phyloP scores from a whole-genome alignment of 208 protist genomes.

The Leishmania guyanensis region DNA sequence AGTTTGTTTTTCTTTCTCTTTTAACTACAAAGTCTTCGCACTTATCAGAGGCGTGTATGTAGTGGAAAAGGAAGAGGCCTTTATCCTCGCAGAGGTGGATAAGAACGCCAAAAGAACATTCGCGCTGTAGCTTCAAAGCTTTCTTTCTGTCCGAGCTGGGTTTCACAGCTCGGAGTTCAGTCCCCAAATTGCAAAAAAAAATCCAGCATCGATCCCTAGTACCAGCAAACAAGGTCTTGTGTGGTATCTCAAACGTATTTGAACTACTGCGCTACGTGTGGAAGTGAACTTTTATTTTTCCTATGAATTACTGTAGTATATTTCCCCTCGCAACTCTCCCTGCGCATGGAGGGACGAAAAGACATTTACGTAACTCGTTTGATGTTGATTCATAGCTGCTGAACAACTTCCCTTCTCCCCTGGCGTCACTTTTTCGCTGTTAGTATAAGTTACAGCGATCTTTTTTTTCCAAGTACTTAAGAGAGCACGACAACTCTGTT shows the following conservation, averaged over 20 bases:
- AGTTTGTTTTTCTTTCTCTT: background rate
- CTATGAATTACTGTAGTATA: background rate
- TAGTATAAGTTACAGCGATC: background rate
- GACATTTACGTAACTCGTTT: background rate
- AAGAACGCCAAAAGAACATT: background rate
- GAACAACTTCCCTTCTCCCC: background rate
- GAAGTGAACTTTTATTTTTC: background rate
- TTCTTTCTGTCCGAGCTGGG: background rate
- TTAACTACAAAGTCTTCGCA: background rate
- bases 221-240: background rate
- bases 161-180: slow-evolving; percentile 25
- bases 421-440: background rate
- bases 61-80: slow-evolving; percentile 3
- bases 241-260: background rate
- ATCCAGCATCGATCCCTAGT: background rate
- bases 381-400: background rate
- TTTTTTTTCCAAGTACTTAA: background rate
- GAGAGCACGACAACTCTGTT: background rate
- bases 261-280: background rate
- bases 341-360: background rate
- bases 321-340: background rate
- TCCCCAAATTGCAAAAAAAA: slow-evolving; percentile 15
- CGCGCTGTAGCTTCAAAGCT: slow-evolving; percentile 28
- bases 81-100: background rate
- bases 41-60: slow-evolving; percentile 1